Conservation (phyloP, 2,329 filamentous ascomycete genomes). For the Alternaria postmessia region DNA sequence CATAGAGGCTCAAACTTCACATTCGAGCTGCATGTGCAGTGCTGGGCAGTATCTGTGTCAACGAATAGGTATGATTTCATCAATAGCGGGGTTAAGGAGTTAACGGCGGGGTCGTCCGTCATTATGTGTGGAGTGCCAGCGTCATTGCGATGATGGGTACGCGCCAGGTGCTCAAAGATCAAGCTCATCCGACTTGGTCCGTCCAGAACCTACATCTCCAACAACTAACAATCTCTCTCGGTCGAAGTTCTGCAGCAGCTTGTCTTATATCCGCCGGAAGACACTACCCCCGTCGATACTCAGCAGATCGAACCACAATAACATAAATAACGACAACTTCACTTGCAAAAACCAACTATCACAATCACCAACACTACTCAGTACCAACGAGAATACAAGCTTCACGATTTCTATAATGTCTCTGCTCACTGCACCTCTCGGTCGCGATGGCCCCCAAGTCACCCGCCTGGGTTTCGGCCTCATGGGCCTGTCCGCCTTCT, state of each 20-base stretch:
- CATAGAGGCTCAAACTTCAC: neutral
- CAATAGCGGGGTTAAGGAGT: slow-evolving; percentile 3
- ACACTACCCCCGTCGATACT: neutral
- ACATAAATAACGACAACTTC: neutral
- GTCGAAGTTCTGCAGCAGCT: neutral
- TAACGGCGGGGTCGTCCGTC: neutral
- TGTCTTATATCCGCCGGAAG: neutral
- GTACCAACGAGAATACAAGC: neutral
- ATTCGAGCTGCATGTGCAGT: neutral
- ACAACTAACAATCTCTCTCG: neutral
- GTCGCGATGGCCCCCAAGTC: slow-evolving; percentile 62
- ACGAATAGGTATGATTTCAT: slow-evolving; percentile 4
- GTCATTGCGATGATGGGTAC: slow-evolving; percentile 3
- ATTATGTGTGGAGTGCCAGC: slow-evolving; percentile 1
- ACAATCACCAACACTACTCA: neutral
- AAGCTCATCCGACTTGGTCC: neutral
- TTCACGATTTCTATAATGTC: slow-evolving; percentile 26
- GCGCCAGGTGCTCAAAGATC: neutral
- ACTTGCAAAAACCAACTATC: neutral
- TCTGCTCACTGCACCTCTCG: slow-evolving; percentile 58
- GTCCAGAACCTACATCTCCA: neutral
- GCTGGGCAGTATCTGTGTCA: neutral
- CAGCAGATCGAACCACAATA: neutral
- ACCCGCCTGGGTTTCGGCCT: slow-evolving; percentile 62
- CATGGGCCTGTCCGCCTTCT: slow-evolving; percentile 61